Conservation (phyloP, 495 filamentous ascomycete species). For the Tuber umbilicatum region DNA sequence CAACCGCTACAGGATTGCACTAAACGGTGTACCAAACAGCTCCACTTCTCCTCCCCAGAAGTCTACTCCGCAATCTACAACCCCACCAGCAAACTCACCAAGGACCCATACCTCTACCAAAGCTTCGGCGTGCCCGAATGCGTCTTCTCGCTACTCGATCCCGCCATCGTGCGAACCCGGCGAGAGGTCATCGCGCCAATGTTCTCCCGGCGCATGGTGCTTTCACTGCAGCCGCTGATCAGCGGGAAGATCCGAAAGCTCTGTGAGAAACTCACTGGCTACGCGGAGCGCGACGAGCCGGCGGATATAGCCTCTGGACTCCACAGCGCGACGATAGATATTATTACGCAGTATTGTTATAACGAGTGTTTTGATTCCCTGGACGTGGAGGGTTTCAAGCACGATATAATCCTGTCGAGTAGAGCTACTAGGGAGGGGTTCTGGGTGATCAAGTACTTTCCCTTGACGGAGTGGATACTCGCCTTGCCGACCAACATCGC, state of each 20-base stretch:
- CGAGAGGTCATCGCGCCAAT: conserved; percentile 43
- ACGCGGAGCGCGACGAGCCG: conserved; percentile 9
- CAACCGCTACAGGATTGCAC: not conserved
- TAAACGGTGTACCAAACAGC: conserved; percentile 25
- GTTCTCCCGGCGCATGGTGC: conserved; percentile 44
- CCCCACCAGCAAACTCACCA: conserved; percentile 41
- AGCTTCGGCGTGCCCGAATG: conserved; percentile 43
- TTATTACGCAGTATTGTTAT: conserved; percentile 45
- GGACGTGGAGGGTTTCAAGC: conserved; percentile 39
- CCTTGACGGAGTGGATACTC: conserved; percentile 38
- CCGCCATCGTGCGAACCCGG: conserved; percentile 43
- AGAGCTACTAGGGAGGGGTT: conserved; percentile 29
- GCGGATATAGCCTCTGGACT: conserved; percentile 43
- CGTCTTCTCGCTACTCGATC: conserved; percentile 42
- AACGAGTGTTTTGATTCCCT: conserved; percentile 41
- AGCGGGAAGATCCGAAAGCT: conserved; percentile 43
- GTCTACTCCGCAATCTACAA: conserved; percentile 46
- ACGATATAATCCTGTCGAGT: conserved; percentile 43
- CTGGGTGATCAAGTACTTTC: conserved; percentile 42
- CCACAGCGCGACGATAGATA: conserved; percentile 45
- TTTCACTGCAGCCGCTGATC: conserved; percentile 42
- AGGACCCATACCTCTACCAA: conserved; percentile 42
- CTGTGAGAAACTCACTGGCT: conserved; percentile 26
- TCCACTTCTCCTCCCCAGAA: conserved; percentile 45
- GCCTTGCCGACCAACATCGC: conserved; percentile 41